A percentile compares a stretch with the other conserved stretches of the same genome.
Conservation (phyloP, 768 basidiomycete species). For the Xerocomellus amylosporus region DNA sequence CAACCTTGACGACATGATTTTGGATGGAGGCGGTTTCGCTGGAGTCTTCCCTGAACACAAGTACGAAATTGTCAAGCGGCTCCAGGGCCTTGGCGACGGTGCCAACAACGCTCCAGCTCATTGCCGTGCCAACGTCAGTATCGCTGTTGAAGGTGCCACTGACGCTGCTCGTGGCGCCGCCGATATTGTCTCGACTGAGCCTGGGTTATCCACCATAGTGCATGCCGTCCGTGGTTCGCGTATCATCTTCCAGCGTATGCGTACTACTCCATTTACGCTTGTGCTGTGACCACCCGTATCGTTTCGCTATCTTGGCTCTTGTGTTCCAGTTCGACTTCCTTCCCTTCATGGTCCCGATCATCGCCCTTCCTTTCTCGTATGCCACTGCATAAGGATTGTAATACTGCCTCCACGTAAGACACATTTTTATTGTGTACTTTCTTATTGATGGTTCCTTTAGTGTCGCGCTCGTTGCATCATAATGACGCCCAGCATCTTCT, state of each 20-base stretch:
- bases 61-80: constrained; percentile 98
- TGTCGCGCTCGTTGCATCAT: constrained; percentile 77
- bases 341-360: constrained; percentile 98
- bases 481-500: constrained; percentile 87
- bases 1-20: constrained; percentile 94
- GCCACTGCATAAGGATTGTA: constrained; percentile 97
- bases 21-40: constrained; percentile 99
- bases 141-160: constrained; percentile 98
- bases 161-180: constrained; percentile 98
- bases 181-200: constrained; percentile 96
- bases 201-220: constrained; percentile 98
- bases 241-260: constrained; percentile 99
- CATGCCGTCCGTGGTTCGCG: constrained; percentile 98
- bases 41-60: constrained; percentile 99
- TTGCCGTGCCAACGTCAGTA: constrained; percentile 98
- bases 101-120: constrained; percentile 98
- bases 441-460: constrained; percentile 36
- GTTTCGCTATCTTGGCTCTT: constrained; percentile 96
- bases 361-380: constrained; percentile 89
- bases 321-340: constrained; percentile 98
- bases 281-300: constrained; percentile 97
- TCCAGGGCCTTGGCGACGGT: constrained; percentile 97
- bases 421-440: neutral
- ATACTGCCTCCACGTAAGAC: constrained; percentile 83
- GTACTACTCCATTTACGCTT: constrained; percentile 97